Base-by-base conservation (phyloP, 139 green algal genomes). In the Edaphochlamys debaryana region DNA sequence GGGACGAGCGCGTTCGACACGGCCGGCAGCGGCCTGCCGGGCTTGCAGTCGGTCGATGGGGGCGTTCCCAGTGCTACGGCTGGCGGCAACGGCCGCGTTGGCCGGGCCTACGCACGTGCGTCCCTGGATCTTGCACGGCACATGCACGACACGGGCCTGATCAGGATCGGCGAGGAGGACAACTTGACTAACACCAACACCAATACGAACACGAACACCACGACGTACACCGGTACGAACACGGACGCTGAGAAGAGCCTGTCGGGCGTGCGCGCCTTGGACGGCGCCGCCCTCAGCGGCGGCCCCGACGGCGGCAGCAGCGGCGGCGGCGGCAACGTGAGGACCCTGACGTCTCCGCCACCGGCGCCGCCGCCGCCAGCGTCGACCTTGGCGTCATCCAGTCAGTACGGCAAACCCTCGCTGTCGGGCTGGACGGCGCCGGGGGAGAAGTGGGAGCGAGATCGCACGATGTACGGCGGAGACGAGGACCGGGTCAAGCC, bases 101-200 rank as follows among this genome's bases (percentile, higher is more conserved):
- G n/a, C n/a, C n/a, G n/a, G 30, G 11, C 30, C 7, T 69, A 69
- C 64, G 42, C 42, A 34, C 34, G 67, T 0, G 75, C 20, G 37
- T 81, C 75, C 9, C 30, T 81, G 29, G 75, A 81, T 34, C 62
- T 81, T 0, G 75, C 38, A 2, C 40, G 75, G 19, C 75, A 81
- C 41, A 60, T 81, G 60, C 75, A 81, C 75, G 75, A 81, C 75
- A 72, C 62, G 40, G 75, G 75, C 30, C 60, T 81, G 32, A 81
- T 81, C 17, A 25, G 75, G 20, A 81, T 81, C 17, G 75, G 75
- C 30, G 75, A 81, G 60, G 75, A 81, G 4, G 75, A 81, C 40
- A 36, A 40, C 5, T 3, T 69, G 23, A 63, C 56, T n/a, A 29
- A 29, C 3, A 63, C 56, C 22, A 25, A 29, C 23, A 63, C 56